These are phyloP conservation scores for Penicillium soppii DNA, from an alignment of 495 filamentous ascomycete genomes.

Conservation along the genomic window DNA sequence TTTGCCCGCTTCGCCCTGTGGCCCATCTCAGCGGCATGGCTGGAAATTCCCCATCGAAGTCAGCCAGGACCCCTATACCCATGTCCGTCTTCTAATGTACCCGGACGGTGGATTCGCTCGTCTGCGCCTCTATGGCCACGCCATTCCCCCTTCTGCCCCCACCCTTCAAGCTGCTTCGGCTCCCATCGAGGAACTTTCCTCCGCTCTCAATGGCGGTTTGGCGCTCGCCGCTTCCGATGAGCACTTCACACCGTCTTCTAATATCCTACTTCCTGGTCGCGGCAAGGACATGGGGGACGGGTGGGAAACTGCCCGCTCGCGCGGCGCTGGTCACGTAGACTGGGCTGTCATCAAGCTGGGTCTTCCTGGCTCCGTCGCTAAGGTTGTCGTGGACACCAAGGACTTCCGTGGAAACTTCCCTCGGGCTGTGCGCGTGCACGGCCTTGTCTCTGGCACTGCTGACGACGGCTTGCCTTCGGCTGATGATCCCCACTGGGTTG, in stretches of 20 bases:
- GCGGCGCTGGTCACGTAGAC: conserved; percentile 76
- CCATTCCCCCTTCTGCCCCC: conserved; percentile 43
- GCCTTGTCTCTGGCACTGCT: conserved; percentile 53
- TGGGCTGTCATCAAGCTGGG: conserved; percentile 84
- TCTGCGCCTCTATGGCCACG: conserved; percentile 78
- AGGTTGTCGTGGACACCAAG: conserved; percentile 80
- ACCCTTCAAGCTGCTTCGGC: neutral
- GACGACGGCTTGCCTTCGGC: conserved; percentile 50
- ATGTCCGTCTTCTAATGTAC: conserved; percentile 86
- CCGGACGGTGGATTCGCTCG: conserved; percentile 93
- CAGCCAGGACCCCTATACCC: conserved; percentile 71
- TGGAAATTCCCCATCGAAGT: conserved; percentile 63
- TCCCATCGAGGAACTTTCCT: conserved; percentile 78
- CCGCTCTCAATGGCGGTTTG: conserved; percentile 77
- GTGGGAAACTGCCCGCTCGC: conserved; percentile 85
- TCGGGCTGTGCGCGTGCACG: conserved; percentile 61
- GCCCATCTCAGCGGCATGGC: conserved; percentile 71
- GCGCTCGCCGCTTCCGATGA: conserved; percentile 77
- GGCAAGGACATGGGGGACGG: conserved; percentile 93
- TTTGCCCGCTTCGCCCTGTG: conserved; percentile 66
- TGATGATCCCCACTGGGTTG: conserved; percentile 67
- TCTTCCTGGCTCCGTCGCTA: conserved; percentile 64
- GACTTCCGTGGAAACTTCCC: conserved; percentile 92
- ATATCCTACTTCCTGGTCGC: conserved; percentile 79
- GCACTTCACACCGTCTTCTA: conserved; percentile 81